Base-by-base conservation (phyloP, 2,329 filamentous ascomycete genomes). In the Cladosporium cucumerinum region DNA sequence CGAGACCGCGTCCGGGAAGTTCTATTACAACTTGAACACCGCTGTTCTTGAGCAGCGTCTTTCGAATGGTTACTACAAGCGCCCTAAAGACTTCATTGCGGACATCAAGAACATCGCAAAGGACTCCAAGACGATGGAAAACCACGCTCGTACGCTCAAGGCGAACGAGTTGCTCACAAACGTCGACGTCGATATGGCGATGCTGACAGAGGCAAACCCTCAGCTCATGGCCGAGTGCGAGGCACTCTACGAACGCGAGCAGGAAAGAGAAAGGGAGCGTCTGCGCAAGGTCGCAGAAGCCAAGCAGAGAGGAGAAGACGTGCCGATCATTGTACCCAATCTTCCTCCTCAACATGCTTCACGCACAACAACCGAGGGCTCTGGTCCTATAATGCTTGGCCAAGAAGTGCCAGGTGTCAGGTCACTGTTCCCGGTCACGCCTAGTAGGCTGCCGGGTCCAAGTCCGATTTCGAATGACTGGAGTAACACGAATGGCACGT, bases 21-120 rank as follows among this genome's bases (percentile, higher is more conserved):
- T 93, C 76, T 98, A 89, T 77, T 98, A 97, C 81, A 99, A 99
- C 71, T 82, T 99, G 54, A 93, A 98, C 74, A 91, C 94, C 12
- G 89, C 89, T 3, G 94, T 90, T 0, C 97, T 99, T 61, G 95
- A 99, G 79, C 93, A 97, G 75, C 89, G 95, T n/a, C 82, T 99
- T 36, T 96, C 93, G 5, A 98, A 99, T 75, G 95, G 95, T 5
- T 99, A 92, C 78, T 99, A 99, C 78, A 92, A 93, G 71, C 87
- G 93, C 12, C 92, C 93, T 0, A 89, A 89, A 71, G 94, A 97
- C 75, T 99, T 97, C 74, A 79, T 96, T 59, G 88, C 88, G 48
- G 95, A 99, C 75, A 91, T 98, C 72, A 91, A 89, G 75, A 86
- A 89, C 39, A 81, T 99, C 5, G 89, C 89, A 25, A 94, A 92